Percentiles rank a stretch among this genome's conserved stretches.
These are phyloP conservation scores for Dentipellis fragilis DNA, from an alignment of 768 basidiomycete genomes.

Conservation along the genomic window DNA sequence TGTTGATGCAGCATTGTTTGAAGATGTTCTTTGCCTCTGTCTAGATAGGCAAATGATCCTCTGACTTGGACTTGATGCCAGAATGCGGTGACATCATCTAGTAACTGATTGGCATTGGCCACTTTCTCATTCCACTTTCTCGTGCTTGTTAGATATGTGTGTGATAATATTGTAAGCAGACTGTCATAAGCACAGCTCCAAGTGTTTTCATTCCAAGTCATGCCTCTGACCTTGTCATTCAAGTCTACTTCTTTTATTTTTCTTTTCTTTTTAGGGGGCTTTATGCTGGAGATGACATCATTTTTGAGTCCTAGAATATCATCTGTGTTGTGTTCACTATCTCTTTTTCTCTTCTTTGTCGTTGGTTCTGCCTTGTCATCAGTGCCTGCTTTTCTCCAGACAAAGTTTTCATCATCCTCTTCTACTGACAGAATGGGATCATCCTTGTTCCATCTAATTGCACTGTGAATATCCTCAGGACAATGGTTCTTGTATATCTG, in stretches of 20 bases:
- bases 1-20: too few species aligned
- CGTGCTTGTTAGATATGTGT: neutral
- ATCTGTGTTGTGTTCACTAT: neutral
- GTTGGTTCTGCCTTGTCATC: too few species aligned
- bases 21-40: too few species aligned
- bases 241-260: neutral
- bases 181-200: too few species aligned
- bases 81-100: too few species aligned
- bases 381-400: neutral
- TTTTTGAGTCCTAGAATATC: neutral
- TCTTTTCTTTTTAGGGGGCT: neutral
- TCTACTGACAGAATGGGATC: neutral
- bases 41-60: too few species aligned
- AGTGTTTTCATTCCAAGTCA: too few species aligned
- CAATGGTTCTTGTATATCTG: neutral
- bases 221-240: neutral
- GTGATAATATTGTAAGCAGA: neutral
- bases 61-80: too few species aligned
- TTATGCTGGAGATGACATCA: neutral
- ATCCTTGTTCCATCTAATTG: conserved; percentile 1
- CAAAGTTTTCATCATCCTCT: neutral
- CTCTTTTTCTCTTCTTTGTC: neutral
- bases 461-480: neutral
- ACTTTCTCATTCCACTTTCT: too few species aligned
- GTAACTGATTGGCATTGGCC: too few species aligned